Evolutionary conservation across 1,284 basidiomycete genomes (phyloP).

Genomic region (Marasmius fiardii): DNA sequence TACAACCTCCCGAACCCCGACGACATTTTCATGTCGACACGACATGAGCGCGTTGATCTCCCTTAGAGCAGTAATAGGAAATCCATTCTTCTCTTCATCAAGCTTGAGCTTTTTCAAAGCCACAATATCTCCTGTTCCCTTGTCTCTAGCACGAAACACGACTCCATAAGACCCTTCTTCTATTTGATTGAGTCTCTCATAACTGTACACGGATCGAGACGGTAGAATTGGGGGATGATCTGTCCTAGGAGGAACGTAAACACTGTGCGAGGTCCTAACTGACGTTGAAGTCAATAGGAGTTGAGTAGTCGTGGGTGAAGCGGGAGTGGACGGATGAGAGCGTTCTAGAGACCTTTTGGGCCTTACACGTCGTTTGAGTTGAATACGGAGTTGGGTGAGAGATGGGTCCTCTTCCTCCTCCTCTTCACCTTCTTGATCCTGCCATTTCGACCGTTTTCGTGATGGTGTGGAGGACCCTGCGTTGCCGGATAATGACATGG

Average conservation of each 20-base stretch:
- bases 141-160: slow-evolving; percentile 93
- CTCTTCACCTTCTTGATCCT: slow-evolving; percentile 37
- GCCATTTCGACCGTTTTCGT: slow-evolving; percentile 72
- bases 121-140: slow-evolving; percentile 91
- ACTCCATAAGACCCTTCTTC: slow-evolving; percentile 99
- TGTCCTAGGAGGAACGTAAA: slow-evolving; percentile 72
- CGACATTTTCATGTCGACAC: slow-evolving; percentile 92
- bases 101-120: slow-evolving; percentile 98
- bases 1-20: slow-evolving; percentile 93
- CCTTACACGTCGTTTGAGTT: slow-evolving; percentile 47
- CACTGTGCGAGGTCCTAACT: slow-evolving; percentile 43
- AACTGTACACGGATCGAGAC: slow-evolving; percentile 89
- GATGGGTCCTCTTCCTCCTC: slow-evolving; percentile 25
- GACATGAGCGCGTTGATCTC: slow-evolving; percentile 95
- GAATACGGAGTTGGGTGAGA: slow-evolving; percentile 27
- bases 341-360: slow-evolving; percentile 24
- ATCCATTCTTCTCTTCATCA: slow-evolving; percentile 96
- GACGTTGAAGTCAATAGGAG: slow-evolving; percentile 1
- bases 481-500: slow-evolving; percentile 22
- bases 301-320: slow-evolving; percentile 1
- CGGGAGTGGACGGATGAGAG: slow-evolving; percentile 14
- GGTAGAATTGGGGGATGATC: slow-evolving; percentile 74
- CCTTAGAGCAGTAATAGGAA: slow-evolving; percentile 94
- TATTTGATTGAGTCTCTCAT: slow-evolving; percentile 95
- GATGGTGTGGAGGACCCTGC: slow-evolving; percentile 42